Evolutionary conservation across 768 basidiomycete species (phyloP), one percentile per base, ranked within the genome.

Genomic region (Austroboletus festivus): DNA sequence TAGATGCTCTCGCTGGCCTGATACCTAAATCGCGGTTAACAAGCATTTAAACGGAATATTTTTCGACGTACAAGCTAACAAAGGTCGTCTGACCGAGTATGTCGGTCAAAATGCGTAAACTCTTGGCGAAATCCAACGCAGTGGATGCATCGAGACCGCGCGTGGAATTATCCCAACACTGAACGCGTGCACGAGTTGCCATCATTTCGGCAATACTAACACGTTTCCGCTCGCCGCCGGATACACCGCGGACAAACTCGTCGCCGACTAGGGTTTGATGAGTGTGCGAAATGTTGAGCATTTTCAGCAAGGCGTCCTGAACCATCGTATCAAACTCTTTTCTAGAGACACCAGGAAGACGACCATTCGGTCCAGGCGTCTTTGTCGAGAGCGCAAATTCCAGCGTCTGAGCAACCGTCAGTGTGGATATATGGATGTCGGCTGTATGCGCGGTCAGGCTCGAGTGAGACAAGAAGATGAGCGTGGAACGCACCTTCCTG

Each of bases 151-250:
- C 88, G 42, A 90, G 71, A 16, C 89, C 88, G 42, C 86, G 74
- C 3, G 89, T 92, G 0, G 85, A 84, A 28, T 87, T 91, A 63
- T 92, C 88, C 85, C 88, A 91, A 53, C 82, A 83, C 55, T 90
- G 84, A 7, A 91, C 78, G 30, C 83, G 82, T 11, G 88, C 87
- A 43, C 87, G 82, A 2, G 85, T 86, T 1, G 87, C 78, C 80
- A 90, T 84, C 79, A 89, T 90, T 68, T 93, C 91, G 11, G 86
- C 85, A 57, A 93, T 93, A 48, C 83, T 83, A 15, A 93, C 75
- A 51, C 82, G 80, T 64, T 93, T 93, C 44, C 84, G 76, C 59
- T 90, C 88, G 18, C 88, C 88, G 37, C 89, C 88, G 1, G 83
- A 85, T 13, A 90, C 81, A 20, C 87, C 86, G 15, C 85, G 85